Percentiles rank a stretch among this genome's conserved stretches.
Conservation (phyloP, 139 green algal genomes). For the Tetradesmus lagerheimii region DNA sequence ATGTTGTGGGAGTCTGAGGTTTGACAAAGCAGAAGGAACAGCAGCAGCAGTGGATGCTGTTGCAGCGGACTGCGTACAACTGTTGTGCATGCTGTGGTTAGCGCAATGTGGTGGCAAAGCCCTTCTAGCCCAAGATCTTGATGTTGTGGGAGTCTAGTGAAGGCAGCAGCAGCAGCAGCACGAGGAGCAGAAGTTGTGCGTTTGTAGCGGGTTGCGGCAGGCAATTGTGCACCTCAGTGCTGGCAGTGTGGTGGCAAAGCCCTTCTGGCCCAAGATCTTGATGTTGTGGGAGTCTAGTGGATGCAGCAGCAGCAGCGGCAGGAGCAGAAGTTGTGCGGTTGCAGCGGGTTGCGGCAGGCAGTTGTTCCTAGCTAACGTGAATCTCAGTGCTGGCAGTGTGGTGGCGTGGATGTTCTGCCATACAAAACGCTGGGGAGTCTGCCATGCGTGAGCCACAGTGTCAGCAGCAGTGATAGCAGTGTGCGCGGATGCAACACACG, state of each 20-base stretch:
- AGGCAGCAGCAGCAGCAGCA: not conserved
- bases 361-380: too few relatives aligned
- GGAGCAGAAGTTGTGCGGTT: too few relatives aligned
- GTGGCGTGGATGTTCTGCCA: too few relatives aligned
- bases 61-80: too few relatives aligned
- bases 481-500: too few relatives aligned
- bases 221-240: too few relatives aligned
- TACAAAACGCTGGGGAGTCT: too few relatives aligned
- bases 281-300: conserved; percentile 63
- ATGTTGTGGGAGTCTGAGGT: conserved; percentile 63
- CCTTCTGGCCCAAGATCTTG: conserved; percentile 86
- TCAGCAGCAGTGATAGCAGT: too few relatives aligned
- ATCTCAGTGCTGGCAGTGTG: not conserved
- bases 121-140: conserved; percentile 86
- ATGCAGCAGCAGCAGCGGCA: not conserved
- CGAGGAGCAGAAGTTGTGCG: not conserved
- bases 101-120: conserved; percentile 70
- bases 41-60: not conserved
- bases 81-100: too few relatives aligned
- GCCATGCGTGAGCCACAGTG: too few relatives aligned
- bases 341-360: too few relatives aligned
- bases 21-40: not conserved
- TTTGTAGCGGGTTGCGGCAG: too few relatives aligned
- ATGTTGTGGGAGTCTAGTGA: conserved; percentile 63
- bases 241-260: conserved; percentile 70